A percentile compares a stretch with the other conserved stretches of the same genome.
phyloP scores from a whole-genome alignment of 202 grass and related monocot species.

The Musa balbisiana region DNA sequence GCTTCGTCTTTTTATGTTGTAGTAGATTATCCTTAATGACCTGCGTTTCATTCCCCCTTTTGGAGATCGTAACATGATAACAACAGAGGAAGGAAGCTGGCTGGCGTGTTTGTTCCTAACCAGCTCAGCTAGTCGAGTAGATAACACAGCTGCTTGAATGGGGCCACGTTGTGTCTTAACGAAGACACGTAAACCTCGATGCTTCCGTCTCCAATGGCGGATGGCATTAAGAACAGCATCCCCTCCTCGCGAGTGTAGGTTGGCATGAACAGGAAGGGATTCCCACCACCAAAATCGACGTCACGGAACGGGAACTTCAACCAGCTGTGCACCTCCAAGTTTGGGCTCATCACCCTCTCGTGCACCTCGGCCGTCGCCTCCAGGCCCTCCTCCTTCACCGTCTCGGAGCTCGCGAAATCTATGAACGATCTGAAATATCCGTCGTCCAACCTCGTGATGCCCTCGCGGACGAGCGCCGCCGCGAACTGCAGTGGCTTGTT shows the following conservation, averaged over 20 bases:
- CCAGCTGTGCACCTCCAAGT: constrained; percentile 60
- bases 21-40: no score
- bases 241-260: constrained; percentile 60
- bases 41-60: no score
- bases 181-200: constrained; percentile 49
- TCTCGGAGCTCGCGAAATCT: constrained; percentile 44
- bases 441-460: constrained; percentile 35
- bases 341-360: constrained; percentile 35
- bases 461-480: constrained; percentile 33
- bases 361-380: constrained; percentile 31
- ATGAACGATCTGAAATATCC: constrained; percentile 66
- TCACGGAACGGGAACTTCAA: constrained; percentile 42
- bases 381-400: constrained; percentile 37
- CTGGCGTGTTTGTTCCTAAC: no score
- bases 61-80: constrained; percentile 3
- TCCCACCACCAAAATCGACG: constrained; percentile 45
- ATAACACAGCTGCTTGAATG: constrained; percentile 40
- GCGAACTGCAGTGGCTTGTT: constrained; percentile 28
- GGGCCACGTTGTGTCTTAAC: constrained; percentile 31
- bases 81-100: no score
- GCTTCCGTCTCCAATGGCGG: constrained; percentile 38
- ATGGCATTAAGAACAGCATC: constrained; percentile 34
- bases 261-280: constrained; percentile 50
- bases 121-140: no score
- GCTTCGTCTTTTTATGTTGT: no score